phyloP scores from a whole-genome alignment of 805 yeast genomes.

The Millerago galiae region DNA sequence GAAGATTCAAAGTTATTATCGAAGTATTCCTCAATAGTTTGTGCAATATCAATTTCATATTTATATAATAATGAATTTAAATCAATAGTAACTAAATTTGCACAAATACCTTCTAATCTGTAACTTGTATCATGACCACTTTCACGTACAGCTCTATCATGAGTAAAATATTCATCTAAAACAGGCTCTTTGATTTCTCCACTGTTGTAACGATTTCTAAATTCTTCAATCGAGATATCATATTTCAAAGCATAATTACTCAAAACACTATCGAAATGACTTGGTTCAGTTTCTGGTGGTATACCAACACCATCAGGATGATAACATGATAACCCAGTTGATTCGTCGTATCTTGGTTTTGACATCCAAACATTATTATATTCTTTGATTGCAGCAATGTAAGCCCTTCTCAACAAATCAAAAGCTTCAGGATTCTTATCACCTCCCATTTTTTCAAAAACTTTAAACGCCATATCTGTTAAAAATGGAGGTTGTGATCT shows the following conservation, averaged over 20 bases:
- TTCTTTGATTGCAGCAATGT: conserved; percentile 78
- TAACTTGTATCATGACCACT: conserved; percentile 95
- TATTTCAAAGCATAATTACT: conserved; percentile 63
- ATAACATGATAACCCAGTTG: conserved; percentile 79
- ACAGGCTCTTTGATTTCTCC: conserved; percentile 65
- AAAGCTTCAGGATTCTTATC: conserved; percentile 41
- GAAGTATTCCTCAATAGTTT: conserved; percentile 50
- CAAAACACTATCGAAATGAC: conserved; percentile 74
- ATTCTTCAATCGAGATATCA: conserved; percentile 49
- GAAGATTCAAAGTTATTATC: conserved; percentile 37
- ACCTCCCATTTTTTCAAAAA: conserved; percentile 53
- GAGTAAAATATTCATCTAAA: conserved; percentile 83
- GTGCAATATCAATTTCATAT: conserved; percentile 82
- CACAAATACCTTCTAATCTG: conserved; percentile 85
- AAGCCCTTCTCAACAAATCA: conserved; percentile 59
- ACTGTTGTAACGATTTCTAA: conserved; percentile 62
- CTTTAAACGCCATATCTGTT: conserved; percentile 81
- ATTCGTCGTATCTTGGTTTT: conserved; percentile 64
- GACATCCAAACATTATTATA: conserved; percentile 76
- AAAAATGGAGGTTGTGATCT: conserved; percentile 96
- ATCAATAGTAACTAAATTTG: conserved; percentile 85
- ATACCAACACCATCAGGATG: conserved; percentile 90
- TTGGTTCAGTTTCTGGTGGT: conserved; percentile 93
- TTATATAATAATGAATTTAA: conserved; percentile 80
- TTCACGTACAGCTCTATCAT: conserved; percentile 93